Evolutionary conservation across 805 yeast genomes (phyloP).

Genomic region (Helenozyma baotianmanensis): DNA sequence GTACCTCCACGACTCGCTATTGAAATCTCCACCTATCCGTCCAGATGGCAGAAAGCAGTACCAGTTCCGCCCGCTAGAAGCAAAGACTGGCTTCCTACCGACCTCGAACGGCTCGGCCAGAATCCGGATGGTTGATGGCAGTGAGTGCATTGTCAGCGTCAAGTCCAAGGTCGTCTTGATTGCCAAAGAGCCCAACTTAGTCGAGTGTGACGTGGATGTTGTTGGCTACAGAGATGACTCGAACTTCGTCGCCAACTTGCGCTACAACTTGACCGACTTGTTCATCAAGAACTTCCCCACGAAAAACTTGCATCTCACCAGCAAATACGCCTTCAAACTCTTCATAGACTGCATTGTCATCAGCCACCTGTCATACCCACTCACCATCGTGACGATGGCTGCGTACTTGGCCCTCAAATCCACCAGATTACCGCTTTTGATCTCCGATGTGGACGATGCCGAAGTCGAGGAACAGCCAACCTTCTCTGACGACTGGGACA

Average conservation of each 20-base stretch:
- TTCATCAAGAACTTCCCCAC: slow-evolving; percentile 50
- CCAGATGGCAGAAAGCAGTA: slow-evolving; percentile 77
- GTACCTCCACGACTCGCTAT: slow-evolving; percentile 70
- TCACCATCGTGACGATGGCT: slow-evolving; percentile 75
- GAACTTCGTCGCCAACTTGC: slow-evolving; percentile 56
- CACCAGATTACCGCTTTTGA: slow-evolving; percentile 67
- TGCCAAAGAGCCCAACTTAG: slow-evolving; percentile 40
- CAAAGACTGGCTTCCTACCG: slow-evolving; percentile 75
- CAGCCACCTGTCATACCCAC: slow-evolving; percentile 74
- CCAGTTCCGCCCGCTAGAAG: slow-evolving; percentile 85
- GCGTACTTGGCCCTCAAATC: slow-evolving; percentile 76
- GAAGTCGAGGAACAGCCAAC: slow-evolving; percentile 85
- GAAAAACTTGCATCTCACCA: slow-evolving; percentile 55
- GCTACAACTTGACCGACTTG: slow-evolving; percentile 55
- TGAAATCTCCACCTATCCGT: slow-evolving; percentile 56
- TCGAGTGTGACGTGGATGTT: slow-evolving; percentile 78
- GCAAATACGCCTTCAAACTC: slow-evolving; percentile 70
- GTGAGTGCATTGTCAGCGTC: slow-evolving; percentile 88
- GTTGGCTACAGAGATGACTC: slow-evolving; percentile 80
- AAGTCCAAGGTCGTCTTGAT: slow-evolving; percentile 71
- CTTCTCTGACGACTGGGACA: slow-evolving; percentile 84
- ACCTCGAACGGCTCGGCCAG: slow-evolving; percentile 91
- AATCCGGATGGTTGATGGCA: slow-evolving; percentile 80
- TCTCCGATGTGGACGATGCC: slow-evolving; percentile 59
- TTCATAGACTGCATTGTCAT: slow-evolving; percentile 77